phyloP scores from a whole-genome alignment of 73 alveolate genomes.

The Blepharisma stoltei region DNA sequence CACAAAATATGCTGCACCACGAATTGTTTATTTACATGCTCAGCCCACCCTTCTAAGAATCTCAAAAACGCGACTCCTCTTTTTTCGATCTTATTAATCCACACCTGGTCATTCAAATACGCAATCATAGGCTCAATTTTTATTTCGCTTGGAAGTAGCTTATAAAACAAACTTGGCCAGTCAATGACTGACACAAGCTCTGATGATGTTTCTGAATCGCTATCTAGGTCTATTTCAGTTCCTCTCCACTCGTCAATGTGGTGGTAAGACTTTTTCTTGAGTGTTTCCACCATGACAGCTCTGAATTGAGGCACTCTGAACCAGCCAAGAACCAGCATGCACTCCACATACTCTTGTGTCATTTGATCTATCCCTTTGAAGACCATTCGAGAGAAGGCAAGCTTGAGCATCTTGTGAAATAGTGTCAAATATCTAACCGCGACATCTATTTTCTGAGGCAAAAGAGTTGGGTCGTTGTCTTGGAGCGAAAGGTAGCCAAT shows the following conservation, averaged over 20 bases:
- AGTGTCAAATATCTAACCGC: slow-evolving; percentile 53
- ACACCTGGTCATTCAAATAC: slow-evolving; percentile 39
- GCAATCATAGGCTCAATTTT: slow-evolving; percentile 38
- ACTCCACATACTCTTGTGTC: slow-evolving; percentile 66
- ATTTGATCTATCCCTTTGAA: slow-evolving; percentile 73
- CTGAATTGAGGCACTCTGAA: slow-evolving; percentile 62
- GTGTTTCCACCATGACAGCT: not conserved
- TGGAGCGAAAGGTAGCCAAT: slow-evolving; percentile 53
- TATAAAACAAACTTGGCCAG: slow-evolving; percentile 71
- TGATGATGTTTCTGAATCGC: not conserved
- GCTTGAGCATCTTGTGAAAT: slow-evolving; percentile 42
- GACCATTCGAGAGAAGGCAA: slow-evolving; percentile 60
- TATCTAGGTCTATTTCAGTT: slow-evolving; percentile 33
- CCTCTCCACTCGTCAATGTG: slow-evolving; percentile 48
- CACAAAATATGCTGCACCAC: slow-evolving; percentile 64
- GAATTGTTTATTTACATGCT: slow-evolving; percentile 46
- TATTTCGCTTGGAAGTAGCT: slow-evolving; percentile 37
- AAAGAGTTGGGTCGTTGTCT: slow-evolving; percentile 22
- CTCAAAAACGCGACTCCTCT: slow-evolving; percentile 85
- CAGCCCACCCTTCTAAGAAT: slow-evolving; percentile 71
- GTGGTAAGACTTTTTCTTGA: slow-evolving; percentile 23
- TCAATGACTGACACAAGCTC: slow-evolving; percentile 57
- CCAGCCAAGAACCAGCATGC: slow-evolving; percentile 60
- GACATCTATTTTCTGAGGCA: slow-evolving; percentile 38
- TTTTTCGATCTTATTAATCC: slow-evolving; percentile 69